Base-by-base conservation (phyloP, 108 stramenopile genomes). In the Nitzschia inconspicua region DNA sequence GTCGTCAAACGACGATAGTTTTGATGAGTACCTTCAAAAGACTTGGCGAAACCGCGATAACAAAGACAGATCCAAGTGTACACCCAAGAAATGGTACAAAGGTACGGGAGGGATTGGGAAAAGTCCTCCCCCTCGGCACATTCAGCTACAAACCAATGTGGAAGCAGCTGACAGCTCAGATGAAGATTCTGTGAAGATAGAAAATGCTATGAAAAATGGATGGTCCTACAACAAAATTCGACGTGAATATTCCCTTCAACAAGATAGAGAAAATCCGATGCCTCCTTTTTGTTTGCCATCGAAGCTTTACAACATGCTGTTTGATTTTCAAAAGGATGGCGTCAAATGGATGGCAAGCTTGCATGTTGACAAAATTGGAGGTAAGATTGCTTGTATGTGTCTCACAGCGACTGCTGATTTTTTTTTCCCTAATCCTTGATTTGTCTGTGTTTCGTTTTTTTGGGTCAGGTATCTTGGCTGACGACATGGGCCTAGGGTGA, bases 311-410 rank as follows among this genome's bases (percentile, higher is more conserved):
- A 58, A 85, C 2, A 68, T 57, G 46, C 81, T 96, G 9, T 93
- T 75, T 63, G 70, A 60, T 6, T 88, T 91, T 72, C 94, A 96
- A 66, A 63, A 77, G 26, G 77, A 79, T 41, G 97, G 93, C 14
- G 79, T 98, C n/a, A 76, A 83, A 18, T 99, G 96, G 96, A 84
- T 98, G 77, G 96, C 83, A 40, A 75, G 78, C 24, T 65, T 96
- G 20, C 76, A 96, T 60, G 16, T 65, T 23, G 57, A 76, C 28
- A 63, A 73, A 5, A 84, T 89, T 44, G 99, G 99, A 18, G 99
- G 99, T 20, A 81, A 95, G 20, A 32, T 97, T 11, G 94, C 83
- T n/a, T n/a, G 23, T 85, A 90, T 58, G 84, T 84, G 6, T 55
- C 71, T 0, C 76, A 76, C 20, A 86, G 19, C 3, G 16, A 18